A percentile compares a stretch with the other conserved stretches of the same genome.
Conservation (phyloP, 208 protist genomes). For the Angomonas ambiguus region DNA sequence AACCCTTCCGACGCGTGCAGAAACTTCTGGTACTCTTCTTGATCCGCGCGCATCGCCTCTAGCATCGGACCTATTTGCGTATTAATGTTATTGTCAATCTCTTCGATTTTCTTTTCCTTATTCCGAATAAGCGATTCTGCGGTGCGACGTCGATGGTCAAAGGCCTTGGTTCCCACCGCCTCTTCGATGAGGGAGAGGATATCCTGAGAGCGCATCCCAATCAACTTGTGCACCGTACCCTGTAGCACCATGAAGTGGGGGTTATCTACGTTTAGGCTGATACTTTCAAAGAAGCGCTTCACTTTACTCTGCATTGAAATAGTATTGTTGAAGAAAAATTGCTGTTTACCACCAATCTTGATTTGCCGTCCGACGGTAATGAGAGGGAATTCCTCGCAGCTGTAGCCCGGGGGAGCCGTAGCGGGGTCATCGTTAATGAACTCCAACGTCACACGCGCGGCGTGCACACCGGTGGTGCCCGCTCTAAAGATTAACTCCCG, state of each 20-base stretch:
- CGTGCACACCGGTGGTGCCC: conserved; percentile 99
- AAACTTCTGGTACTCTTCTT: conserved; percentile 80
- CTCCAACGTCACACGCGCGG: conserved; percentile 98
- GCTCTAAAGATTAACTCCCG: conserved; percentile 99
- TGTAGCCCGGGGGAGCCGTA: conserved; percentile 97
- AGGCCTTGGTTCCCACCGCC: conserved; percentile 99
- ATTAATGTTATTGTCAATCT: conserved; percentile 94
- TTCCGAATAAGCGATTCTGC: conserved; percentile 97
- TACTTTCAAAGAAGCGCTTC: conserved; percentile 99
- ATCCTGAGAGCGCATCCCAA: conserved; percentile 99
- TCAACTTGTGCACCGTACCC: conserved; percentile 99
- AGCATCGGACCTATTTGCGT: conserved; percentile 85
- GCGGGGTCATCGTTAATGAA: conserved; percentile 98
- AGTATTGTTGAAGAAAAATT: conserved; percentile 99
- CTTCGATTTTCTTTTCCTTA: conserved; percentile 98
- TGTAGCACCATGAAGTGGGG: conserved; percentile 99
- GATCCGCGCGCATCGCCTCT: conserved; percentile 80
- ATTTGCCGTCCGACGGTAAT: conserved; percentile 98
- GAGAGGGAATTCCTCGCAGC: conserved; percentile 89
- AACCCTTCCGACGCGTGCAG: conserved; percentile 60
- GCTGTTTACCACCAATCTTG: conserved; percentile 94
- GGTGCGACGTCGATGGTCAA: conserved; percentile 96
- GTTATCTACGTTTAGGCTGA: conserved; percentile 99
- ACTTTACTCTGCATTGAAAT: conserved; percentile 95
- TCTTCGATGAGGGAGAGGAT: conserved; percentile 99